Evolutionary conservation across 2,329 filamentous ascomycete genomes (phyloP), one percentile per base, ranked within the genome.

Genomic region (Clonostachys rhizophaga): DNA sequence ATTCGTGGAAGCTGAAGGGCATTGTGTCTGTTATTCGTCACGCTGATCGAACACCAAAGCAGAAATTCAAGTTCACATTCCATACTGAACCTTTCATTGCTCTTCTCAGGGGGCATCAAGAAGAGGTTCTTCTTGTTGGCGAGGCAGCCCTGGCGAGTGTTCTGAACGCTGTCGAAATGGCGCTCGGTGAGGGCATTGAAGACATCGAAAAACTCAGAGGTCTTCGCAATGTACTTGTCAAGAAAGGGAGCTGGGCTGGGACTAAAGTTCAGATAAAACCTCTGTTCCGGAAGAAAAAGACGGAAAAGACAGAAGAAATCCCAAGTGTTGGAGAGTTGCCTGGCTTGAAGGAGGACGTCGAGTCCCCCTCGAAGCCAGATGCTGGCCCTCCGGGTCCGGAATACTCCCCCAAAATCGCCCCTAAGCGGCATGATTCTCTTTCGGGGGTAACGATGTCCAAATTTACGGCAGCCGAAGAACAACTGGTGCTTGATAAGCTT

Each of bases 191-290:
- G 57, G 88, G 86, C 1, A 73, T 91, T 17, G 94, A 99, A 64
- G 95, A 99, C 59, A 77, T 77, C 43, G 83, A 81, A 44, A 99
- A 99, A 68, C 82, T 99, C n/a, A 85, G 83, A 53, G 76, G 89
- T 40, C 76, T 99, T 44, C 86, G 87, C 49, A 92, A 92, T 52
- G 92, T 95, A 6, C 72, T 99, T 7, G 84, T 89, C 40, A 95
- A 94, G 69, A 99, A 99, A 66, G 91, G 91, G 2, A 84, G 84
- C 17, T 96, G 92, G 87, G 86, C 91, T 5, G 94, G 94, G 1
- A 99, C 94, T 2, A 99, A 99, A 65, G 91, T 99, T 3, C 94
- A 99, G 67, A 97, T 99, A 64, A 99, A 99, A 67, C 94, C 94
- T 10, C 96, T 99, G 91, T 99, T 99, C 67, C 84, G 91, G 45